phyloP scores from a whole-genome alignment of 2,329 filamentous ascomycete genomes.

The Talaromyces funiculosus region DNA sequence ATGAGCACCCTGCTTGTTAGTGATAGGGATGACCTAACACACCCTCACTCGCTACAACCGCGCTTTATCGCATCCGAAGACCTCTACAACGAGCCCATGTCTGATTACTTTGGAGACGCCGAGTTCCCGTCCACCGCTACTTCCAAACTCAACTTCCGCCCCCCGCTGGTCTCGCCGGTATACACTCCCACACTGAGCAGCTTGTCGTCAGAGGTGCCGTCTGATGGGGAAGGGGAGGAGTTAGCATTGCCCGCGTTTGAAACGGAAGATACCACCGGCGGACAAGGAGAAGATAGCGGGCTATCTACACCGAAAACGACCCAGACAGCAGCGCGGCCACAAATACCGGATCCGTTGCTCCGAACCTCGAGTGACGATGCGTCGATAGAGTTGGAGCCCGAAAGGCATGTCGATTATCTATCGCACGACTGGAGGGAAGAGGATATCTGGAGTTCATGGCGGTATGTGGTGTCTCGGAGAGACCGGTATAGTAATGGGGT shows the following conservation, averaged over 20 bases:
- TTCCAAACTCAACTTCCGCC: slow-evolving; percentile 33
- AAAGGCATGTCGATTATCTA: slow-evolving; percentile 89
- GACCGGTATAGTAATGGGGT: slow-evolving; percentile 74
- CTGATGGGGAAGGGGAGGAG: slow-evolving; percentile 30
- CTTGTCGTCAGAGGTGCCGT: slow-evolving; percentile 30
- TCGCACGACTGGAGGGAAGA: slow-evolving; percentile 92
- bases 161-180: slow-evolving; percentile 25
- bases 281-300: neutral
- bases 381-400: slow-evolving; percentile 66
- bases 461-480: slow-evolving; percentile 77
- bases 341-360: neutral
- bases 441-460: slow-evolving; percentile 97
- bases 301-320: neutral
- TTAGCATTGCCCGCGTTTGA: slow-evolving; percentile 42
- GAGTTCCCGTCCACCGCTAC: slow-evolving; percentile 26
- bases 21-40: slow-evolving; percentile 22
- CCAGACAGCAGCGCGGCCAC: neutral
- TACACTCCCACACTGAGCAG: slow-evolving; percentile 35
- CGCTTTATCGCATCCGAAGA: slow-evolving; percentile 26
- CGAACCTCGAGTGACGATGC: slow-evolving; percentile 57
- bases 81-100: slow-evolving; percentile 24
- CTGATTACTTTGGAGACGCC: slow-evolving; percentile 22
- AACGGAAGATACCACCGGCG: slow-evolving; percentile 24
- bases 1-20: slow-evolving; percentile 8
- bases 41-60: slow-evolving; percentile 25